Conservation (phyloP, 1,284 basidiomycete species). For the Puccinia triticina region DNA sequence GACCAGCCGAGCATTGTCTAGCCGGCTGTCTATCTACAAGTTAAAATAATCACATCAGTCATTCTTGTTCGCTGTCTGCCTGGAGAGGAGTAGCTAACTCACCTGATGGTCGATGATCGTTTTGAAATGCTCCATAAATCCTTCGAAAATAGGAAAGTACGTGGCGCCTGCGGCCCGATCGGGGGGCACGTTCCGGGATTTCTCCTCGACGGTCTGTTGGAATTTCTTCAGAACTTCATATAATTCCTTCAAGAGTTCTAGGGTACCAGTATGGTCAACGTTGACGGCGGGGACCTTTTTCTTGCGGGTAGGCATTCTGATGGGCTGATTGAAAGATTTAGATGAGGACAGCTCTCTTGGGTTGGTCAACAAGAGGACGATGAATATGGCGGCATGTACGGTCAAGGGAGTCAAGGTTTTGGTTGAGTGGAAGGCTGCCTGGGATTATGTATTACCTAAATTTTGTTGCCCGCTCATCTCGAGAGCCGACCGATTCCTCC, state of each 20-base stretch:
- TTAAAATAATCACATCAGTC: not conserved
- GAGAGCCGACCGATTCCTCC: too few species aligned
- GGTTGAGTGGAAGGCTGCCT: not conserved
- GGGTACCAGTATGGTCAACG: not conserved
- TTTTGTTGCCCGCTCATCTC: not conserved
- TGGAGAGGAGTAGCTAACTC: not conserved
- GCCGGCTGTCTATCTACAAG: not conserved
- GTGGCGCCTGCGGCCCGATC: not conserved
- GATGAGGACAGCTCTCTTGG: not conserved
- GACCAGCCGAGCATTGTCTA: slow-evolving; percentile 7
- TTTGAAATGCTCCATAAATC: slow-evolving; percentile 19
- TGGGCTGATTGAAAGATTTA: not conserved
- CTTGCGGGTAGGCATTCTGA: slow-evolving; percentile 9
- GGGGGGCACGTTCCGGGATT: not conserved
- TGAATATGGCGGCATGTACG: not conserved
- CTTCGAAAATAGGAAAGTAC: not conserved
- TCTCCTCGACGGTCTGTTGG: not conserved
- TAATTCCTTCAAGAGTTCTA: slow-evolving; percentile 12
- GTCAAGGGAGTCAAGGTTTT: not conserved
- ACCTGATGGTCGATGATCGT: slow-evolving; percentile 28
- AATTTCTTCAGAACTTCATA: slow-evolving; percentile 28
- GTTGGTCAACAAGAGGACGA: not conserved
- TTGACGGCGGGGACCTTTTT: not conserved
- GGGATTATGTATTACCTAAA: too few species aligned
- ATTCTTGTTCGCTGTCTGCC: not conserved